These are phyloP conservation scores for Sequoia sempervirens DNA, from an alignment of 75 land plant genomes.

Conservation along the genomic window DNA sequence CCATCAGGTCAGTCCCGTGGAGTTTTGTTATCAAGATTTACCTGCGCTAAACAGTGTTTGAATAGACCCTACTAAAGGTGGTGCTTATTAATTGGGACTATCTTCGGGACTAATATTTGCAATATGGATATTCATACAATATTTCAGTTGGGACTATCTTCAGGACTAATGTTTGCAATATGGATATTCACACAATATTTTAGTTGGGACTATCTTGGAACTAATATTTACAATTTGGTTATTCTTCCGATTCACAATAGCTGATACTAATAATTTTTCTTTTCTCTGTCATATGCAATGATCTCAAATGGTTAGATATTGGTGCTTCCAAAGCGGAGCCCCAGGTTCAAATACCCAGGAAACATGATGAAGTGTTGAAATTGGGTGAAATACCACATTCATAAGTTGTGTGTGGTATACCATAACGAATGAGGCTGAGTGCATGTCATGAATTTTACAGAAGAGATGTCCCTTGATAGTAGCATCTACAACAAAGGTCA, in stretches of 20 bases:
- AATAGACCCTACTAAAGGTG: neutral
- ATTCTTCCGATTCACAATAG: conserved; percentile 3
- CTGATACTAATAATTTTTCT: neutral
- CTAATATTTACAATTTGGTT: neutral
- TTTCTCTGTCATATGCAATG: neutral
- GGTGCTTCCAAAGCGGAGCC: neutral
- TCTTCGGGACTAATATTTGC: neutral
- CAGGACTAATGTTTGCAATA: neutral
- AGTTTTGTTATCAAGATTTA: neutral
- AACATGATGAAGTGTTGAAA: neutral
- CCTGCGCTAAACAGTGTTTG: neutral
- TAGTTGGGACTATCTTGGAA: neutral
- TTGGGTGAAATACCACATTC: neutral
- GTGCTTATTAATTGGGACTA: neutral
- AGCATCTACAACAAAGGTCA: neutral
- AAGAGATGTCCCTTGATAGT: neutral
- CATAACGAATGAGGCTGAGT: neutral
- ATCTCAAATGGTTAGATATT: too few species aligned
- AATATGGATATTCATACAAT: neutral
- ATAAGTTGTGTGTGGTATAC: neutral
- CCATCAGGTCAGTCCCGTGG: neutral
- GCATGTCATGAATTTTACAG: neutral
- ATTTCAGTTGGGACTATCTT: neutral
- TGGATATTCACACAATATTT: neutral
- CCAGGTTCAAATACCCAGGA: neutral